These are phyloP conservation scores for Hordeum pubiflorum DNA, from an alignment of 202 grass and related monocot species.

Conservation along the genomic window DNA sequence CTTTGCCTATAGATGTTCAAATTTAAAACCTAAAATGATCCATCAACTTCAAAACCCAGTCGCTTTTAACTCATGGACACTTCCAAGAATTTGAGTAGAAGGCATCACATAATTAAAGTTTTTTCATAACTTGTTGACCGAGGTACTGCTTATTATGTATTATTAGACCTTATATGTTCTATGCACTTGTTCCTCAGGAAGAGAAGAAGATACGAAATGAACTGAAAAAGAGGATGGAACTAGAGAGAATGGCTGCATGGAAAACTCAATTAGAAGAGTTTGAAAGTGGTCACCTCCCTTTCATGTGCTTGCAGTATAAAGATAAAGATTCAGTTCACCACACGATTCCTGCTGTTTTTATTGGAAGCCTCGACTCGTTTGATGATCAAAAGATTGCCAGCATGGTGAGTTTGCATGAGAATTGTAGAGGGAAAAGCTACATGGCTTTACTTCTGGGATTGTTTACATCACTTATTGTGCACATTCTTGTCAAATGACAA, in stretches of 20 bases:
- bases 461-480: not conserved
- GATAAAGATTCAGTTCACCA: constrained; percentile 95
- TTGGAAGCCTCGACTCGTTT: constrained; percentile 64
- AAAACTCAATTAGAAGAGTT: constrained; percentile 68
- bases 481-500: not conserved
- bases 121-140: not conserved
- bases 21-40: not conserved
- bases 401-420: constrained; percentile 39
- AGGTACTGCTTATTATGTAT: not conserved
- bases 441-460: not conserved
- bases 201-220: constrained; percentile 78
- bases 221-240: constrained; percentile 76
- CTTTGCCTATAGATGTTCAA: not conserved
- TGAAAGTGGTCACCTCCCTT: constrained; percentile 81
- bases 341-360: constrained; percentile 74
- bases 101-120: not conserved
- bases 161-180: not conserved
- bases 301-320: constrained; percentile 93
- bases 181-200: constrained; percentile 37
- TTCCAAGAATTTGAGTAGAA: constrained; percentile 2
- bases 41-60: not conserved
- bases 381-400: constrained; percentile 53
- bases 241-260: constrained; percentile 87
- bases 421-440: not conserved
- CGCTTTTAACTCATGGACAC: not conserved